phyloP scores from a whole-genome alignment of 108 stramenopile species.

The Poteriospumella lacustris region DNA sequence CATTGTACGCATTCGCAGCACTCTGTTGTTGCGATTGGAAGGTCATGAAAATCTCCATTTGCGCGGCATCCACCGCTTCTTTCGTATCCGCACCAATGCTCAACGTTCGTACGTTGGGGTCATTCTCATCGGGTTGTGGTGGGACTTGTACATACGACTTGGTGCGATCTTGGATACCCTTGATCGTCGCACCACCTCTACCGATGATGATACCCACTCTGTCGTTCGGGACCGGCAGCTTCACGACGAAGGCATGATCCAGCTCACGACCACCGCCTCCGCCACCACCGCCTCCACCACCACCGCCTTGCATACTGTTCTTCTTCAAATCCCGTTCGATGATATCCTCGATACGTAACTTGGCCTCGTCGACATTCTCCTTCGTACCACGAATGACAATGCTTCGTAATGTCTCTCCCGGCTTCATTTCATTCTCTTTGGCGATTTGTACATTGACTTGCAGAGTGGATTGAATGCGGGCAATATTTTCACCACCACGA shows the following conservation, averaged over 20 bases:
- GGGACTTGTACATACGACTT: slow-evolving; percentile 89
- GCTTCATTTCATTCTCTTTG: slow-evolving; percentile 44
- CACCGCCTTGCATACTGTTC: slow-evolving; percentile 26
- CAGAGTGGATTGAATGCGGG: slow-evolving; percentile 39
- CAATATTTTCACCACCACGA: slow-evolving; percentile 76
- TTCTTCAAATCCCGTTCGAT: not conserved
- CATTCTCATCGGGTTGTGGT: slow-evolving; percentile 56
- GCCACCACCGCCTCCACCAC: slow-evolving; percentile 4
- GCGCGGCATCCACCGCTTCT: slow-evolving; percentile 49
- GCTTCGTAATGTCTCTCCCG: slow-evolving; percentile 43
- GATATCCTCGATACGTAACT: not conserved
- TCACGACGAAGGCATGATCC: slow-evolving; percentile 1
- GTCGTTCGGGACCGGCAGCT: slow-evolving; percentile 48
- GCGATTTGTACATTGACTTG: slow-evolving; percentile 50
- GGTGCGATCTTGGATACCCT: slow-evolving; percentile 76
- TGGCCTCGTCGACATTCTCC: slow-evolving; percentile 2
- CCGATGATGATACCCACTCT: slow-evolving; percentile 89
- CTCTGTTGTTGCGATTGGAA: not conserved
- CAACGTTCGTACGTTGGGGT: slow-evolving; percentile 46
- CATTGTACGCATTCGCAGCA: slow-evolving; percentile 35
- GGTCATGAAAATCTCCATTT: slow-evolving; percentile 40
- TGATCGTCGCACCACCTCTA: slow-evolving; percentile 83
- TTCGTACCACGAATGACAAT: slow-evolving; percentile 44
- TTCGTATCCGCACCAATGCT: slow-evolving; percentile 45
- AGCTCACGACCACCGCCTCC: slow-evolving; percentile 16